A percentile compares a stretch with the other conserved stretches of the same genome.
Evolutionary conservation across 176 grass and related monocot species (phyloP).

Genomic region (maize (Zea mays)): DNA sequence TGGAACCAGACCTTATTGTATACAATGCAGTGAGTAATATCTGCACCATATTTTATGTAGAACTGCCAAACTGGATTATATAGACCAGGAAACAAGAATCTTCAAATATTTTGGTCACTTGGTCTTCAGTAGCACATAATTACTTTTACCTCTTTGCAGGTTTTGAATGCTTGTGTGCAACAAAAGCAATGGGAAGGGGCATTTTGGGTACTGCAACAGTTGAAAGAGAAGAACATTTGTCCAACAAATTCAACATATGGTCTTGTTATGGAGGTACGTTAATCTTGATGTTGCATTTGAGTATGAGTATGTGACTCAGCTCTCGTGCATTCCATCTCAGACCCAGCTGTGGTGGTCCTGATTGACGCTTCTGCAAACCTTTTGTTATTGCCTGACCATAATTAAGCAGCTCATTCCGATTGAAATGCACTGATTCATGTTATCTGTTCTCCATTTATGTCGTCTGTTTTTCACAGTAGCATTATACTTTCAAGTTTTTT

Average conservation of each 20-base stretch:
- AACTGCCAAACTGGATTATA: neutral
- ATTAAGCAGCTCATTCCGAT: neutral
- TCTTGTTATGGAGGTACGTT: slow-evolving; percentile 85
- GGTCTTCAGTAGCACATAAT: slow-evolving; percentile 23
- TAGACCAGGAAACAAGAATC: neutral
- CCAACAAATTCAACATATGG: slow-evolving; percentile 96
- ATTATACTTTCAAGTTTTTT: slow-evolving; percentile 26
- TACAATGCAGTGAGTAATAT: slow-evolving; percentile 76
- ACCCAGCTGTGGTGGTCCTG: slow-evolving; percentile 7
- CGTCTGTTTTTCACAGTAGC: neutral
- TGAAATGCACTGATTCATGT: slow-evolving; percentile 18
- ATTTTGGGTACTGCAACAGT: slow-evolving; percentile 96
- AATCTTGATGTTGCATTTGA: slow-evolving; percentile 7
- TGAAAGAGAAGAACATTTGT: slow-evolving; percentile 71
- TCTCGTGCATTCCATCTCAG: neutral
- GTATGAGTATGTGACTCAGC: neutral
- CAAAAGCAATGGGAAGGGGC: slow-evolving; percentile 97
- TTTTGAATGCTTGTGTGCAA: slow-evolving; percentile 93
- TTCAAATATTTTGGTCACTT: slow-evolving; percentile 31
- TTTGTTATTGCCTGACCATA: slow-evolving; percentile 4
- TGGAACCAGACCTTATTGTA: slow-evolving; percentile 92
- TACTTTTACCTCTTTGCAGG: slow-evolving; percentile 44
- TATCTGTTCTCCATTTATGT: neutral
- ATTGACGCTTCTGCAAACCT: slow-evolving; percentile 14
- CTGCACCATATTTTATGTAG: slow-evolving; percentile 12